Percentiles rank a stretch among this genome's conserved stretches.
phyloP scores from a whole-genome alignment of 2,329 filamentous ascomycete species.

The Aspergillus flavus region DNA sequence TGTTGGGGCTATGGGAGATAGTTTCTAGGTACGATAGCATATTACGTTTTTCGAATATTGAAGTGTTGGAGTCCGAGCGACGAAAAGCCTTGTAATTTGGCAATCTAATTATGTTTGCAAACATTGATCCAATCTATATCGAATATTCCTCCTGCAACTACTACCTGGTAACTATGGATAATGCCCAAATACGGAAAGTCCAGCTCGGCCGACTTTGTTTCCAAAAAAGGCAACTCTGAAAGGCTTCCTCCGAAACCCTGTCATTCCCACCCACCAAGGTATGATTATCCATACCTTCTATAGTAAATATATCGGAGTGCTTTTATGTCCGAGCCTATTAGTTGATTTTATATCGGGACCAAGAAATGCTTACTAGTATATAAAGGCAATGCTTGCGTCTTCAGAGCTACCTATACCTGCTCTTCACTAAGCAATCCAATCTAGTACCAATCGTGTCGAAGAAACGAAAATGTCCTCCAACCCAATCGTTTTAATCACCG shows the following conservation, averaged over 20 bases:
- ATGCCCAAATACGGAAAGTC: background rate
- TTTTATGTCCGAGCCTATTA: background rate
- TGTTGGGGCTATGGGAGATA: background rate
- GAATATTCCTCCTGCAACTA: background rate
- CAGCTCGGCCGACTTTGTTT: background rate
- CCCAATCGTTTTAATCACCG: constrained; percentile 59
- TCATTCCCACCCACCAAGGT: background rate
- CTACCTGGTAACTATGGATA: background rate
- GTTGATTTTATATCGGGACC: background rate
- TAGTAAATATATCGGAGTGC: background rate
- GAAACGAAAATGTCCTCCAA: background rate
- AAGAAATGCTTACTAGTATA: background rate
- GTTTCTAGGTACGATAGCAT: background rate
- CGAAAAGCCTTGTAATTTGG: background rate
- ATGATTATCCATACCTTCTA: background rate
- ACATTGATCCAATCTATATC: too few species aligned
- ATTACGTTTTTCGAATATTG: background rate
- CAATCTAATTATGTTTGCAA: background rate
- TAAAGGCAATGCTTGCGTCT: background rate
- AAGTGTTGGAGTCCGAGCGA: background rate
- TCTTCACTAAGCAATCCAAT: background rate
- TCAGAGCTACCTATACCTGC: too few species aligned
- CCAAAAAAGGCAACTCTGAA: background rate
- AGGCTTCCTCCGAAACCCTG: background rate
- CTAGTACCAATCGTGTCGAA: background rate